Base-by-base conservation (phyloP, 202 grass and related monocot genomes). In the Zoysia matrella region DNA sequence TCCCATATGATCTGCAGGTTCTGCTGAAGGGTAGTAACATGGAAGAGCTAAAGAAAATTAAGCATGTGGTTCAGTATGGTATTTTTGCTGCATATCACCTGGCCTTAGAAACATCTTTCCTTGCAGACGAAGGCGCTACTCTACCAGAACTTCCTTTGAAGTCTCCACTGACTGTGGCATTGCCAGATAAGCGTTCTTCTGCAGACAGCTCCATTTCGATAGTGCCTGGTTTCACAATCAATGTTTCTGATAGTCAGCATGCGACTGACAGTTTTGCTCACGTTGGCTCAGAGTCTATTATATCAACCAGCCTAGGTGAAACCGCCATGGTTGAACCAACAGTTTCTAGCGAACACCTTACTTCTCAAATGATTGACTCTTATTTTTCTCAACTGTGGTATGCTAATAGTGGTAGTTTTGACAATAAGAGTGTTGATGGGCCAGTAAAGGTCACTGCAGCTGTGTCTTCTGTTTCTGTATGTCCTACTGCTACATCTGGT, bases 51-150 rank as follows among this genome's bases (percentile, higher is more conserved):
- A 99, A 95, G 86, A 99, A 90, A 93, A 92, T 99, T 72, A 99
- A 99, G 79, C 93, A 92, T 83, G 87, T 99, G 65, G 88, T 99
- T 76, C 90, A 93, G 75, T 92, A 93, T 77, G 96, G 92, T 75
- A 93, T 99, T 87, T 99, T 93, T 72, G 92, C 93, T 77, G 96
- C 96, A 73, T 95, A 99, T 88, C 95, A 98, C 76, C 77, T 94
- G 81, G 89, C 96, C 4, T 82, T 95, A 77, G 96, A 99, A 90
- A 99, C 91, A 87, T 99, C 91, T 89, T 99, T 99, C 82, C 89
- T 99, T 81, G 93, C 88, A 86, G 96, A 95, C 88, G 96, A 99
- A 90, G 87, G 91, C 74, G 90, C 96, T 41, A 90, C 78, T 69
- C 69, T 94, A 78, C 87, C 87, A 69, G 96, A 95, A 90, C 69